Conservation (phyloP, 2,329 filamentous ascomycete genomes). For the Leptosphaerulina australis region DNA sequence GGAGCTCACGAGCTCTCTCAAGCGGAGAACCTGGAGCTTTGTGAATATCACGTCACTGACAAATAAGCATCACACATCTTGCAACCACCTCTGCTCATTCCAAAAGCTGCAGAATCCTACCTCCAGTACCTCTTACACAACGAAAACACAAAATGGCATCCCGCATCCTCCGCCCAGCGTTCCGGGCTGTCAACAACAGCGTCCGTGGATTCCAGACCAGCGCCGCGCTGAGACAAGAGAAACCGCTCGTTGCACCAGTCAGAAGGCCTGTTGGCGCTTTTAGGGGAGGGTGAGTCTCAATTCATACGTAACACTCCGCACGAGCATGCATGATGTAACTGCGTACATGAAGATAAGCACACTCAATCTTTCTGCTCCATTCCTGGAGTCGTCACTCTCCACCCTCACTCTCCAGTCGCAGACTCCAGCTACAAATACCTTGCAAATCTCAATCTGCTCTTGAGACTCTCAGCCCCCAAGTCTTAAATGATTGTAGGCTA, state of each 20-base stretch:
- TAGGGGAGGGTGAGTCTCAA: conserved; percentile 67
- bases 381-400: not conserved
- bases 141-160: conserved; percentile 52
- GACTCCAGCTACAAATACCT: too few species aligned
- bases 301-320: not conserved
- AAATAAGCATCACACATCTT: conserved; percentile 9
- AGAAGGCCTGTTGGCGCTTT: conserved; percentile 73
- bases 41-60: conserved; percentile 18
- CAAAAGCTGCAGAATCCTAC: not conserved
- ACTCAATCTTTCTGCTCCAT: not conserved
- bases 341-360: not conserved
- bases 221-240: conserved; percentile 38
- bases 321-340: not conserved
- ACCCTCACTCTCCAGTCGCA: too few species aligned
- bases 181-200: conserved; percentile 41
- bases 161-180: conserved; percentile 49
- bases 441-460: too few species aligned
- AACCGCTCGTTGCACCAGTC: conserved; percentile 52
- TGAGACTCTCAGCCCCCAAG: too few species aligned
- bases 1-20: conserved; percentile 12
- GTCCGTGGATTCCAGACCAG: conserved; percentile 52
- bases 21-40: conserved; percentile 18
- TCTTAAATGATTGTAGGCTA: too few species aligned
- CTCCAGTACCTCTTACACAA: not conserved
- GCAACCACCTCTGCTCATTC: too few species aligned